Conservation (phyloP, 164 flowering plant genomes). For the Stephania yunnanensis region DNA sequence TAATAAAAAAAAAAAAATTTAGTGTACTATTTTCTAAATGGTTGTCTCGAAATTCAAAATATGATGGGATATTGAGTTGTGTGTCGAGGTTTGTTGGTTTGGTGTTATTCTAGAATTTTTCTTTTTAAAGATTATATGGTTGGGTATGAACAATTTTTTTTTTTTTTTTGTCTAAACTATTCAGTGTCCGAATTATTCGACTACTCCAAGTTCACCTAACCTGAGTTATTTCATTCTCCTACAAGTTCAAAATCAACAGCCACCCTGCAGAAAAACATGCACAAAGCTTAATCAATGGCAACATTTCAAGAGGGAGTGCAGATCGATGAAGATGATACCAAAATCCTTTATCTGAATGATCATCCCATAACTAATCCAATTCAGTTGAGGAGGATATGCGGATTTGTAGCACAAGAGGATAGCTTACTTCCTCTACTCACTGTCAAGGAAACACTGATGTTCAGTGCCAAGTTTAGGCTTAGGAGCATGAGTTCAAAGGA, state of each 20-base stretch:
- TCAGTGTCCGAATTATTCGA: no score
- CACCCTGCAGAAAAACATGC: not conserved
- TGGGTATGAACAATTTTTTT: no score
- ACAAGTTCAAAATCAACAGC: constrained; percentile 5
- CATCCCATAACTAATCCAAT: constrained; percentile 30
- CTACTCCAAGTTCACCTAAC: no score
- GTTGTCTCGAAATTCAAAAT: no score
- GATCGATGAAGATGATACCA: constrained; percentile 43
- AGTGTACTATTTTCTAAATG: no score
- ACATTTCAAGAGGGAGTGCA: constrained; percentile 29
- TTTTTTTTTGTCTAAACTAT: no score
- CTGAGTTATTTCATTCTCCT: constrained; percentile 3
- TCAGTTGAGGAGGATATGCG: constrained; percentile 63
- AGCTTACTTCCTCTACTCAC: constrained; percentile 76
- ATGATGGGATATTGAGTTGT: no score
- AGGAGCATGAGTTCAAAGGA: constrained; percentile 37
- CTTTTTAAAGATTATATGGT: no score
- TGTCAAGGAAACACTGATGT: constrained; percentile 83
- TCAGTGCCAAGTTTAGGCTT: constrained; percentile 67
- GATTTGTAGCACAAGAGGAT: constrained; percentile 86
- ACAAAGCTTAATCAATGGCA: constrained; percentile 29
- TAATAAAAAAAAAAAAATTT: no score
- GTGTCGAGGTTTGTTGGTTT: no score
- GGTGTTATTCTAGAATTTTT: no score
- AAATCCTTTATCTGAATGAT: constrained; percentile 42